Conservation (phyloP, 2,329 filamentous ascomycete genomes). For the Cadophora sp. region DNA sequence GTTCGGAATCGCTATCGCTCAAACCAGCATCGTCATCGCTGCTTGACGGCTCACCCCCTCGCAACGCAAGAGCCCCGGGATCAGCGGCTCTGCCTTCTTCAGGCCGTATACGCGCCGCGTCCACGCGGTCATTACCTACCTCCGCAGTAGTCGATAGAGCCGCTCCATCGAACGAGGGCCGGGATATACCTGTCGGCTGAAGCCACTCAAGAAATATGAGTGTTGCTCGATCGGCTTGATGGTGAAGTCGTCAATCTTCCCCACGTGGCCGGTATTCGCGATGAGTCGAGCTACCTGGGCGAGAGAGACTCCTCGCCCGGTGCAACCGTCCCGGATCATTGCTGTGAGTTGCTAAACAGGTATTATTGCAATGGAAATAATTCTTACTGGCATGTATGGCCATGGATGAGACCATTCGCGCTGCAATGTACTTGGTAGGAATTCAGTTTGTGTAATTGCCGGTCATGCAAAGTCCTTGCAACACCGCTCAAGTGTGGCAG, state of each 20-base stretch:
- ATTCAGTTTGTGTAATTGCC: no score
- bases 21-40: slow-evolving; percentile 12
- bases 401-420: no score
- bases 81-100: slow-evolving; percentile 29
- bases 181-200: slow-evolving; percentile 23
- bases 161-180: no score
- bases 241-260: slow-evolving; percentile 25
- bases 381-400: no score
- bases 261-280: slow-evolving; percentile 17
- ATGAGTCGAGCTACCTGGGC: slow-evolving; percentile 26
- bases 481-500: no score
- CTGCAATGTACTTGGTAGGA: no score
- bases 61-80: slow-evolving; percentile 25
- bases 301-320: slow-evolving; percentile 25
- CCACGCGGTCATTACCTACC: slow-evolving; percentile 22
- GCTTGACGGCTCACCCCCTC: slow-evolving; percentile 27
- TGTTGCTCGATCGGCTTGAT: slow-evolving; percentile 12
- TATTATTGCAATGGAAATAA: no score
- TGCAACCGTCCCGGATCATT: slow-evolving; percentile 20
- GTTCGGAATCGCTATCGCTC: not conserved
- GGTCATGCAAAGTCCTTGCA: no score
- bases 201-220: slow-evolving; percentile 31
- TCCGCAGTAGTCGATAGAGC: slow-evolving; percentile 20
- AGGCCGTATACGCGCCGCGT: slow-evolving; percentile 23
- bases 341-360: no score